phyloP scores from a whole-genome alignment of 208 protist species.

The Willaertia magna region DNA sequence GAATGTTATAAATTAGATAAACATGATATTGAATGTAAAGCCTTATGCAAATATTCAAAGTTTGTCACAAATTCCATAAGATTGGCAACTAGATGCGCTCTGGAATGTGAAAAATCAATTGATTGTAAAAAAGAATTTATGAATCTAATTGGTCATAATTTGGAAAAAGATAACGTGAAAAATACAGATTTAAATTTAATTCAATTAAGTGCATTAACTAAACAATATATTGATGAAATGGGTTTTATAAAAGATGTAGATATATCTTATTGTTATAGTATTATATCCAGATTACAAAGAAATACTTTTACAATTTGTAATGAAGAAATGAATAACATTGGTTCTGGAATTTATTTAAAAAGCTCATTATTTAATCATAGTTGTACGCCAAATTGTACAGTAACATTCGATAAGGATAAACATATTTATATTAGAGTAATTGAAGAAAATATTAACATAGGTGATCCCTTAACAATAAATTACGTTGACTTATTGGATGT shows the following conservation, averaged over 20 bases:
- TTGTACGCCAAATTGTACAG: not conserved
- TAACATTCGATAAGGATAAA: not conserved
- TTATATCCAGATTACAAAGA: not conserved
- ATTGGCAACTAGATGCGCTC: not conserved
- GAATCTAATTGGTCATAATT: not conserved
- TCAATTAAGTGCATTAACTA: not conserved
- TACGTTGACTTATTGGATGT: not conserved
- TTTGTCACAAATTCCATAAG: not conserved
- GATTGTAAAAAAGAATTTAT: not conserved
- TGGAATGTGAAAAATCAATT: not conserved
- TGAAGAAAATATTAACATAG: too few species aligned
- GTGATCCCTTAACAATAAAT: not conserved
- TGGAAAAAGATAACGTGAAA: not conserved
- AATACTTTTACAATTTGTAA: not conserved
- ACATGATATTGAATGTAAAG: not conserved
- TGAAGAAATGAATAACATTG: not conserved
- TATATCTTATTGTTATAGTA: not conserved
- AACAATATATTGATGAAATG: not conserved
- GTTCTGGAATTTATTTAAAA: not conserved
- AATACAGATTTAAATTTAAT: not conserved
- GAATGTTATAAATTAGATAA: not conserved
- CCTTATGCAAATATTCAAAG: not conserved
- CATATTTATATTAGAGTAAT: not conserved
- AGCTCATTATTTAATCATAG: not conserved
- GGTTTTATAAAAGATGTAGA: too few species aligned